phyloP scores from a whole-genome alignment of 75 land plant species.

The Cunninghamia lanceolata region DNA sequence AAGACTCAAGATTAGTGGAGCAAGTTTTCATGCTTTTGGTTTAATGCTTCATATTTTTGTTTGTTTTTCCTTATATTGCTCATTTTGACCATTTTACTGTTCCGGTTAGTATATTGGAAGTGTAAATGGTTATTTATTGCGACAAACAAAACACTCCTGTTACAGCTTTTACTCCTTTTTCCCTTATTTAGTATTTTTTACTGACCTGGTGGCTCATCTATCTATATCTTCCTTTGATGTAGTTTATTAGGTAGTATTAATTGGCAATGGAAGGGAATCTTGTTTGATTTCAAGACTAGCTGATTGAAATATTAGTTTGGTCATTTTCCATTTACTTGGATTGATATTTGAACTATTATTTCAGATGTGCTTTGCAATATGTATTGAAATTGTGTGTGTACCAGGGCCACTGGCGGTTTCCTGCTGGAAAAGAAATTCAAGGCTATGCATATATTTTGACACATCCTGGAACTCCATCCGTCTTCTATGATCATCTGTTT shows the following conservation, averaged over 20 bases:
- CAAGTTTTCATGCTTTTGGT: background rate
- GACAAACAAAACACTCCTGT: background rate
- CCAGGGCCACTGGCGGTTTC: conserved; percentile 85
- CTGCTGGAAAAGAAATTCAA: conserved; percentile 74
- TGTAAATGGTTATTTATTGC: background rate
- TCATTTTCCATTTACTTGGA: background rate
- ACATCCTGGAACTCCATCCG: conserved; percentile 83
- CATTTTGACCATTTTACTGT: no score
- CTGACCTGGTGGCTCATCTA: background rate
- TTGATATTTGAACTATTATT: background rate
- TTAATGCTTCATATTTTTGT: no score
- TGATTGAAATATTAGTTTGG: background rate
- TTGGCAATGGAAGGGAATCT: background rate
- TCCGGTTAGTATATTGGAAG: background rate
- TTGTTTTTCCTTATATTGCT: no score
- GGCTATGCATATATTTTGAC: conserved; percentile 91
- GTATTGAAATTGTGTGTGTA: background rate
- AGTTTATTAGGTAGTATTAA: background rate
- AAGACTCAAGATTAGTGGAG: background rate
- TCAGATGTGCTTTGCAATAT: background rate
- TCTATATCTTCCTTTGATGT: background rate
- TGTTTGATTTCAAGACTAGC: background rate
- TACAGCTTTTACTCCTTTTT: background rate
- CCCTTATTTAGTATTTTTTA: background rate
- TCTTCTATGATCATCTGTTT: conserved; percentile 72